Conservation (phyloP, 202 grass and related monocot genomes). For the Dendrocalamus latiflorus region DNA sequence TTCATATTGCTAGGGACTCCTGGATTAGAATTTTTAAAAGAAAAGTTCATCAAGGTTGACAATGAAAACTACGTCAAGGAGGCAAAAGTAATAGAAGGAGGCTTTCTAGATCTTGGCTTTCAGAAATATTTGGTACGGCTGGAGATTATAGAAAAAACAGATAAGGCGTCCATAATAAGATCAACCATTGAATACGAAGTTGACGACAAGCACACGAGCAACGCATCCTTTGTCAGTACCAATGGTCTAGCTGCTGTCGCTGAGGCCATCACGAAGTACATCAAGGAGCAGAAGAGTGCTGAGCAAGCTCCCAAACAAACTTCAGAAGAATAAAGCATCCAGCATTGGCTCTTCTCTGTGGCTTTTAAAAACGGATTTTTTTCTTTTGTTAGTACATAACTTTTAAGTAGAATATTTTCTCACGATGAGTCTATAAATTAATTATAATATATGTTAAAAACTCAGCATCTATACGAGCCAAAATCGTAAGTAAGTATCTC, state of each 20-base stretch:
- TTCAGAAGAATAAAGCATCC: background rate
- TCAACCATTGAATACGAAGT: constrained; percentile 51
- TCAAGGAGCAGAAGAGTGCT: too few species aligned
- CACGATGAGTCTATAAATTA: too few species aligned
- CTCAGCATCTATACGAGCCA: too few species aligned
- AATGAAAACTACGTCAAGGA: constrained; percentile 53
- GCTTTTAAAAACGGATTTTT: too few species aligned
- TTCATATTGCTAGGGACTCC: constrained; percentile 6
- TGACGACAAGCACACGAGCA: background rate
- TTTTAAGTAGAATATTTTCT: too few species aligned
- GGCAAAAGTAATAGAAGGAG: constrained; percentile 28
- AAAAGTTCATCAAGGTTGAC: too few species aligned
- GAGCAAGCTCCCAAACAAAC: background rate
- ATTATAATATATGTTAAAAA: too few species aligned
- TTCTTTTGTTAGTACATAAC: too few species aligned
- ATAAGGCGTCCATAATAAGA: constrained; percentile 21
- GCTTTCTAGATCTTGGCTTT: constrained; percentile 37
- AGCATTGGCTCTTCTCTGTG: too few species aligned
- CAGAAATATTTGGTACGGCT: constrained; percentile 28
- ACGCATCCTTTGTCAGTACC: constrained; percentile 17
- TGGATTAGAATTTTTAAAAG: constrained; percentile 31
- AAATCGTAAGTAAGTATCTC: too few species aligned
- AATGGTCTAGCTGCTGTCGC: constrained; percentile 30
- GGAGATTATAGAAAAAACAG: constrained; percentile 14
- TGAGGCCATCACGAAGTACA: constrained; percentile 36